Percentiles rank a stretch among this genome's conserved stretches.
These are phyloP conservation scores for Helotiales sp. DNA, from an alignment of 2,329 filamentous ascomycete genomes.

Conservation along the genomic window DNA sequence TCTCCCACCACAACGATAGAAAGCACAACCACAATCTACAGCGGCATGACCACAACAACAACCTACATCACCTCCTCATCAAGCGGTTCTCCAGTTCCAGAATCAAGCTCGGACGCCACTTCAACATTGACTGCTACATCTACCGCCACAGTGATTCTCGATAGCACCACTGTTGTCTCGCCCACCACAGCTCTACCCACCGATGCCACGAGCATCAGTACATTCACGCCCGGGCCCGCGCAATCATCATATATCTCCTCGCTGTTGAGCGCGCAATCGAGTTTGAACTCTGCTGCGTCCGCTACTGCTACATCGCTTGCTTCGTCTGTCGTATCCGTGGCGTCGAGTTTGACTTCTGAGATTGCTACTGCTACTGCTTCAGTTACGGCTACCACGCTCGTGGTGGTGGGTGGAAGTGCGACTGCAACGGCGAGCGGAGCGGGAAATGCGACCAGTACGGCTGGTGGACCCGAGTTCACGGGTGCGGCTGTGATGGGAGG, in stretches of 20 bases:
- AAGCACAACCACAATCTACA: constrained; percentile 29
- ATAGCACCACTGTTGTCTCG: background rate
- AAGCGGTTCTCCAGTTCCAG: no score
- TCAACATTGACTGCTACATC: background rate
- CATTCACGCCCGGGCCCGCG: background rate
- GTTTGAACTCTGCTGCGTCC: background rate
- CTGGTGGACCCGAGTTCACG: constrained; percentile 14
- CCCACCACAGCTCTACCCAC: background rate
- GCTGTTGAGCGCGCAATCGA: background rate
- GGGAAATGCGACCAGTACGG: constrained; percentile 11
- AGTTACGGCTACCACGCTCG: background rate
- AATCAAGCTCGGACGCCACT: background rate
- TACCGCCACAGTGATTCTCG: background rate
- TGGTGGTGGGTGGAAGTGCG: background rate
- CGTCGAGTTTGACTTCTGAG: background rate
- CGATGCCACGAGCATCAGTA: background rate
- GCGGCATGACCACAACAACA: constrained; percentile 5
- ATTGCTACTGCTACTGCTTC: background rate
- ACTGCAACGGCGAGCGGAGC: background rate
- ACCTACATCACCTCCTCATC: background rate
- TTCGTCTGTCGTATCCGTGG: background rate
- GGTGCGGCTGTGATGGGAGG: constrained; percentile 13
- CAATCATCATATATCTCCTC: background rate
- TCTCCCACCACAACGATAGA: constrained; percentile 31
- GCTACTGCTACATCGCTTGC: background rate